A percentile compares a stretch with the other conserved stretches of the same genome.
Evolutionary conservation across 2,329 filamentous ascomycete genomes (phyloP).

Genomic region (Thelonectria discophora): DNA sequence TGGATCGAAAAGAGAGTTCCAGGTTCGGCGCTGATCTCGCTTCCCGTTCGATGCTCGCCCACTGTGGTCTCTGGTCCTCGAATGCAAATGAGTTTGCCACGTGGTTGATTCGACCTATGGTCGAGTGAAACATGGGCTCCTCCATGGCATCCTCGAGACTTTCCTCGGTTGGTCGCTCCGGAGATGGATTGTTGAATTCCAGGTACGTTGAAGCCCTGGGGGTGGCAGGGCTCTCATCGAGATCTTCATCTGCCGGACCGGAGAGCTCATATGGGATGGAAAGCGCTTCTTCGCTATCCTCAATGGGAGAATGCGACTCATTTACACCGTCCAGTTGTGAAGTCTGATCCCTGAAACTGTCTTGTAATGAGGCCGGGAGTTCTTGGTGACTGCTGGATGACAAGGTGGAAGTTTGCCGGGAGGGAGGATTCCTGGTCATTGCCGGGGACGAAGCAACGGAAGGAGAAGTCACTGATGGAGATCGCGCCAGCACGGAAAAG

Average conservation of each 20-base stretch:
- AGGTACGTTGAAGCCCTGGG: constrained; percentile 62
- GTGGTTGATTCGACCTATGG: constrained; percentile 26
- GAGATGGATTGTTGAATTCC: constrained; percentile 42
- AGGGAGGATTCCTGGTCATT: constrained; percentile 50
- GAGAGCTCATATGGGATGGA: constrained; percentile 64
- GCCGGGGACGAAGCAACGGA: constrained; percentile 62
- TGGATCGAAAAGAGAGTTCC: constrained; percentile 35
- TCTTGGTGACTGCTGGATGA: constrained; percentile 42
- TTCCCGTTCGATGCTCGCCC: constrained; percentile 34
- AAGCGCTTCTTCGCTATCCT: constrained; percentile 65
- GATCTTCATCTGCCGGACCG: constrained; percentile 48
- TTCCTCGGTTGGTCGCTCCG: constrained; percentile 41
- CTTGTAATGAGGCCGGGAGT: constrained; percentile 37
- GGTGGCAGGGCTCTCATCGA: constrained; percentile 55
- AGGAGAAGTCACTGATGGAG: constrained; percentile 60
- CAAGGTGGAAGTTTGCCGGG: constrained; percentile 43
- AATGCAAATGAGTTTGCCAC: constrained; percentile 31
- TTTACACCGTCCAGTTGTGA: constrained; percentile 31
- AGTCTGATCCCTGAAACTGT: constrained; percentile 39
- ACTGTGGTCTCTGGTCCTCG: constrained; percentile 32
- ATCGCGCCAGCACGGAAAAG: constrained; percentile 67
- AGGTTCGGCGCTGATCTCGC: constrained; percentile 32
- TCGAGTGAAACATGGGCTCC: constrained; percentile 45
- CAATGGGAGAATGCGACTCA: constrained; percentile 43
- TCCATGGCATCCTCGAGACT: constrained; percentile 33